phyloP scores from a whole-genome alignment of 2,329 filamentous ascomycete species.

The Magnaporthales sp. region DNA sequence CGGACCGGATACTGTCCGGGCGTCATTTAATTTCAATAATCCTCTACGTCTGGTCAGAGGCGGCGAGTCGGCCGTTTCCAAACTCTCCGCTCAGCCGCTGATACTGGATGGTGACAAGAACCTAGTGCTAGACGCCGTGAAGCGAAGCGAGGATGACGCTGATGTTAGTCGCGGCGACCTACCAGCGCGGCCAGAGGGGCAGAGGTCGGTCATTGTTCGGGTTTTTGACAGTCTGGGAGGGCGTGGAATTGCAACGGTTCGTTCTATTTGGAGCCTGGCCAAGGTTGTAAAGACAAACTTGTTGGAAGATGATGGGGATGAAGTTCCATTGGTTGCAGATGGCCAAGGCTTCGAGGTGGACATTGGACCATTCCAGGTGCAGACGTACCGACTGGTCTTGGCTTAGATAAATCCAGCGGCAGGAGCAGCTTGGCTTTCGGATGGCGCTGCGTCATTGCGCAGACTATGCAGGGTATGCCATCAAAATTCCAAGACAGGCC shows the following conservation, averaged over 20 bases:
- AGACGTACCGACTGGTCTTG: slow-evolving; percentile 38
- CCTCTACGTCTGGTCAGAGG: slow-evolving; percentile 50
- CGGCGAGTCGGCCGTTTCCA: not conserved
- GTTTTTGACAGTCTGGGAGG: slow-evolving; percentile 59
- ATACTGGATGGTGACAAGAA: slow-evolving; percentile 36
- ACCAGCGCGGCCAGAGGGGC: not conserved
- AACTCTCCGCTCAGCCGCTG: slow-evolving; percentile 23
- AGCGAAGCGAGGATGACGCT: slow-evolving; percentile 49
- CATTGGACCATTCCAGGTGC: slow-evolving; percentile 51
- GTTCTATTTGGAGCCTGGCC: slow-evolving; percentile 38
- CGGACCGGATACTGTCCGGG: slow-evolving; percentile 64
- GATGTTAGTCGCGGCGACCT: slow-evolving; percentile 14
- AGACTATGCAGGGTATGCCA: not conserved
- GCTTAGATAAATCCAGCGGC: not conserved
- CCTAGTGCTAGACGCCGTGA: slow-evolving; percentile 53
- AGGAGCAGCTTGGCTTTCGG: not conserved
- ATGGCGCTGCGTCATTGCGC: not conserved
- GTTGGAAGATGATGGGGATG: slow-evolving; percentile 54
- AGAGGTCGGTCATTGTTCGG: slow-evolving; percentile 46
- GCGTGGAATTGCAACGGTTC: slow-evolving; percentile 44
- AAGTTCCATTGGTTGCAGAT: slow-evolving; percentile 25
- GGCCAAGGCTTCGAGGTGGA: slow-evolving; percentile 28
- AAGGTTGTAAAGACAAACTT: slow-evolving; percentile 55
- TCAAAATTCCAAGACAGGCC: not conserved
- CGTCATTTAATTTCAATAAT: slow-evolving; percentile 86